phyloP scores from a whole-genome alignment of 140 eudicot genomes.

The Anethum foeniculum region DNA sequence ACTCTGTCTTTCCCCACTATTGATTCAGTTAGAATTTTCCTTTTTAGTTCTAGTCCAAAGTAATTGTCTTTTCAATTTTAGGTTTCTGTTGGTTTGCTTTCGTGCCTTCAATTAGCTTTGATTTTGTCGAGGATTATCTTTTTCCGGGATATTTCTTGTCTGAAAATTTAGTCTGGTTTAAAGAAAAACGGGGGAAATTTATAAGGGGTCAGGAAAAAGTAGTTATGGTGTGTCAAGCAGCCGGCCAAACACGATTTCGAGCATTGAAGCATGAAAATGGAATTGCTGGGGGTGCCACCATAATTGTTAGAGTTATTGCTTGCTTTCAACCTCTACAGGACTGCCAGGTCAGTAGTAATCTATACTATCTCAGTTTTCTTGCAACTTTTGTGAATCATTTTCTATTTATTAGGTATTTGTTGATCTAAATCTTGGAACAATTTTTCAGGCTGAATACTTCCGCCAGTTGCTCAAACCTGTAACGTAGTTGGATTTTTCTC shows the following conservation, averaged over 20 bases:
- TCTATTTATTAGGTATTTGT: background rate
- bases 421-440: slow-evolving; percentile 14
- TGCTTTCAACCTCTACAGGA: slow-evolving; percentile 94
- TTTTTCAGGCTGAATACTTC: slow-evolving; percentile 89
- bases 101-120: background rate
- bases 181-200: slow-evolving; percentile 5
- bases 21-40: background rate
- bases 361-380: background rate
- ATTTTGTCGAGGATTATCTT: slow-evolving; percentile 8
- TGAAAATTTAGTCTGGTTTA: slow-evolving; percentile 22
- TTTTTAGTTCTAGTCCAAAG: background rate
- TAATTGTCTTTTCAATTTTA: background rate
- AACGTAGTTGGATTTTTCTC: slow-evolving; percentile 57
- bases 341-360: slow-evolving; percentile 67
- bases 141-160: slow-evolving; percentile 12
- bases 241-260: slow-evolving; percentile 93
- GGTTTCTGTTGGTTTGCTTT: background rate
- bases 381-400: background rate
- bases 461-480: slow-evolving; percentile 94
- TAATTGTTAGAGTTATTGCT: slow-evolving; percentile 91
- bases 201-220: slow-evolving; percentile 45
- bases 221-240: slow-evolving; percentile 99
- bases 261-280: slow-evolving; percentile 91
- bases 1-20: background rate
- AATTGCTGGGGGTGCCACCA: slow-evolving; percentile 85